Conservation (phyloP, 805 yeast genomes). For the Myxozyma geophila region DNA sequence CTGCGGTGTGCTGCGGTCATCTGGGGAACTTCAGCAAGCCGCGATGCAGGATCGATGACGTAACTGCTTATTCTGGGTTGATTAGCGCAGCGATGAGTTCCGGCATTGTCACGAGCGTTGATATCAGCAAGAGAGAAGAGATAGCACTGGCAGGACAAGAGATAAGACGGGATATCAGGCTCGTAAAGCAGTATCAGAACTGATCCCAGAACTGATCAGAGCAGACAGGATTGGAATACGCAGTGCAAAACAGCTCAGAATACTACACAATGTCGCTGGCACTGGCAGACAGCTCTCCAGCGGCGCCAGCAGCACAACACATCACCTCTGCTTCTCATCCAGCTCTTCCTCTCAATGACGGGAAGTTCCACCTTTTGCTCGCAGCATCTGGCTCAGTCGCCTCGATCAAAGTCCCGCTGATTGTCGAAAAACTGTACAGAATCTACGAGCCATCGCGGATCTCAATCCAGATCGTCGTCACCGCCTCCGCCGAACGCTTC, state of each 20-base stretch:
- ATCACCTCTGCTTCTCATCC: slow-evolving; percentile 26
- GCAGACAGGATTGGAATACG: background rate
- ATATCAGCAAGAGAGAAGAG: no score
- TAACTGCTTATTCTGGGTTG: no score
- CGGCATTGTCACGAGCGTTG: no score
- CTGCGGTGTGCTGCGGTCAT: background rate
- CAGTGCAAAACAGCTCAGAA: background rate
- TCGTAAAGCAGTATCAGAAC: no score
- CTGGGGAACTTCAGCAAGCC: background rate
- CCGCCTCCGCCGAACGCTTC: slow-evolving; percentile 85
- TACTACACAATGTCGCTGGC: background rate
- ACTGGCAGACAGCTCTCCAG: slow-evolving; percentile 11
- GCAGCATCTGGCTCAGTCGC: slow-evolving; percentile 98
- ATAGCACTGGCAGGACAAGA: no score
- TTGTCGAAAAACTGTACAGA: slow-evolving; percentile 83
- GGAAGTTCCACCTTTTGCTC: slow-evolving; percentile 81
- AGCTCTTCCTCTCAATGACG: slow-evolving; percentile 58
- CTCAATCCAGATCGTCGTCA: slow-evolving; percentile 83
- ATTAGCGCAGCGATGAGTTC: no score
- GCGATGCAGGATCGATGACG: no score
- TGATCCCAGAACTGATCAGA: background rate
- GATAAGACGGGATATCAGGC: no score
- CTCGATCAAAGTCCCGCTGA: slow-evolving; percentile 87
- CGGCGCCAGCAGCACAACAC: background rate
- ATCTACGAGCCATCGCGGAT: slow-evolving; percentile 74